phyloP scores from a whole-genome alignment of 2,329 filamentous ascomycete genomes.

The Calonectria crousiana region DNA sequence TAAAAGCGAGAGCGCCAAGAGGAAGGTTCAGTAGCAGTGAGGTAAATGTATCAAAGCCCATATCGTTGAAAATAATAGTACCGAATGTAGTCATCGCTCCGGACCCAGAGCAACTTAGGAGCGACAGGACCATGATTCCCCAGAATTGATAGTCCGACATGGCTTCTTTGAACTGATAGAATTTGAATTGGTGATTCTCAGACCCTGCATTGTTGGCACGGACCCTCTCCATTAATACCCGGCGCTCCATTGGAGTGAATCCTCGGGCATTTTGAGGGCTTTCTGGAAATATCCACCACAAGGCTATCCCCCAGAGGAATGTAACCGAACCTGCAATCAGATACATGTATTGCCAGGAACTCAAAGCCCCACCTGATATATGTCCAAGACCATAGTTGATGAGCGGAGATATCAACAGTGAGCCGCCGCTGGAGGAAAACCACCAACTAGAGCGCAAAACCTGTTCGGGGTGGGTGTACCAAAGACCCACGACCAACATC shows the following conservation, averaged over 20 bases:
- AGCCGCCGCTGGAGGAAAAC: slow-evolving; percentile 53
- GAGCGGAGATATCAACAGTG: slow-evolving; percentile 48
- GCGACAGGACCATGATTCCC: slow-evolving; percentile 44
- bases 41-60: slow-evolving; percentile 49
- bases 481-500: slow-evolving; percentile 52
- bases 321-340: slow-evolving; percentile 50
- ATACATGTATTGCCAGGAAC: slow-evolving; percentile 51
- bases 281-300: slow-evolving; percentile 47
- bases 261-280: slow-evolving; percentile 45
- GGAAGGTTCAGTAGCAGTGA: slow-evolving; percentile 49
- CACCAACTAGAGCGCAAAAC: slow-evolving; percentile 51
- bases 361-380: slow-evolving; percentile 41
- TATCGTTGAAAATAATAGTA: slow-evolving; percentile 48
- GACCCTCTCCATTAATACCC: slow-evolving; percentile 42
- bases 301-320: slow-evolving; percentile 39
- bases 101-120: slow-evolving; percentile 45
- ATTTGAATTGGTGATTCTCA: slow-evolving; percentile 44
- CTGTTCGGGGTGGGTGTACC: slow-evolving; percentile 54
- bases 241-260: slow-evolving; percentile 45
- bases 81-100: slow-evolving; percentile 46
- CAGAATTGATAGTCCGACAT: slow-evolving; percentile 46
- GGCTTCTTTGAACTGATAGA: slow-evolving; percentile 44
- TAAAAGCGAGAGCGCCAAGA: slow-evolving; percentile 47
- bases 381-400: slow-evolving; percentile 51
- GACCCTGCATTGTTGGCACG: slow-evolving; percentile 45